A percentile compares a stretch with the other conserved stretches of the same genome.
phyloP scores from a whole-genome alignment of 371 early-diverging fungal species.

The Mucor sp. region DNA sequence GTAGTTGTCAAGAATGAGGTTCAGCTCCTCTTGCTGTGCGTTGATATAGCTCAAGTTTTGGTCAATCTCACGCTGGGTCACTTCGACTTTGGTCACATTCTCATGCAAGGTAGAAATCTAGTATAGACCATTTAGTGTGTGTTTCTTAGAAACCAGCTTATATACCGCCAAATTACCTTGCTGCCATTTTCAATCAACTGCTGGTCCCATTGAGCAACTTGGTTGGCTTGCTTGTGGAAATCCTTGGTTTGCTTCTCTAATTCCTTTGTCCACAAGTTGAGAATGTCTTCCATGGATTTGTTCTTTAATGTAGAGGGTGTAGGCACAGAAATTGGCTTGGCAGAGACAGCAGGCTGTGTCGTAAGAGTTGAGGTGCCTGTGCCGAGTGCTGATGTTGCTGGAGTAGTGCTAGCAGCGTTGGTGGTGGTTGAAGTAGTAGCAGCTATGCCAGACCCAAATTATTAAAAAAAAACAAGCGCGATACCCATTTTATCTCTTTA shows the following conservation, averaged over 20 bases:
- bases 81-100: slow-evolving; percentile 72
- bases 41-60: slow-evolving; percentile 86
- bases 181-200: slow-evolving; percentile 83
- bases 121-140: neutral
- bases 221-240: slow-evolving; percentile 85
- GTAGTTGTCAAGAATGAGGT: slow-evolving; percentile 75
- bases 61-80: slow-evolving; percentile 77
- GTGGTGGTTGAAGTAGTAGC: neutral
- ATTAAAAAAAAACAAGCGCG: too few species aligned
- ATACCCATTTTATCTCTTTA: neutral
- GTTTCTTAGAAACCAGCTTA: neutral
- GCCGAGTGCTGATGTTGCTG: slow-evolving; percentile 19
- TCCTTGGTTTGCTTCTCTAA: slow-evolving; percentile 76
- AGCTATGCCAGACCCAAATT: too few species aligned
- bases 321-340: slow-evolving; percentile 38
- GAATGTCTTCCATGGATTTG: slow-evolving; percentile 85
- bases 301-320: slow-evolving; percentile 70
- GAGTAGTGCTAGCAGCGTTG: neutral
- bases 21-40: slow-evolving; percentile 83
- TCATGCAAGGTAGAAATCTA: slow-evolving; percentile 79
- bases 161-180: slow-evolving; percentile 49
- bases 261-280: slow-evolving; percentile 85
- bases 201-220: slow-evolving; percentile 87
- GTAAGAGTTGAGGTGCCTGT: slow-evolving; percentile 17
- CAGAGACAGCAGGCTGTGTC: slow-evolving; percentile 29